Evolutionary conservation across 2,329 filamentous ascomycete genomes (phyloP).

Genomic region (Tricladium varicosporioides): DNA sequence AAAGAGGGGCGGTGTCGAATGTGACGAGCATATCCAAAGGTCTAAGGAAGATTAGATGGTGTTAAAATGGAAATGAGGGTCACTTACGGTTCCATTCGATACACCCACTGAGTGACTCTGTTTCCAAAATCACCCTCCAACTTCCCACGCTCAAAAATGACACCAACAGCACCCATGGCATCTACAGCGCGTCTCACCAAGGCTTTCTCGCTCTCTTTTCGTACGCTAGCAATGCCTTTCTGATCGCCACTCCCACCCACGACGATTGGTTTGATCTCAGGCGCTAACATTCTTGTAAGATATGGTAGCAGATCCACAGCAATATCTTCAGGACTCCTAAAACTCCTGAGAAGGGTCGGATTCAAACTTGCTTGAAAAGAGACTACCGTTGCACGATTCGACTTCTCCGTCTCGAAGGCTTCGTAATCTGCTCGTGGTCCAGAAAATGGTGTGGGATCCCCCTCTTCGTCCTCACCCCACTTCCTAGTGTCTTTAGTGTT

Average conservation of each 20-base stretch:
- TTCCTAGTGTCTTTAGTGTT: conserved; percentile 49
- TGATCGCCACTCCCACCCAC: conserved; percentile 67
- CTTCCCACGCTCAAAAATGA: conserved; percentile 76
- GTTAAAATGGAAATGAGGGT: neutral
- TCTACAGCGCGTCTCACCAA: conserved; percentile 79
- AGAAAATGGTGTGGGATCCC: conserved; percentile 68
- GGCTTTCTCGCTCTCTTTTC: conserved; percentile 78
- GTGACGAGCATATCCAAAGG: conserved; percentile 74
- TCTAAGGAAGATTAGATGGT: conserved; percentile 33
- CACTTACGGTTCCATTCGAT: conserved; percentile 90
- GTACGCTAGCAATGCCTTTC: conserved; percentile 74
- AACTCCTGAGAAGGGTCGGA: conserved; percentile 69
- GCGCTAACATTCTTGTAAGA: conserved; percentile 77
- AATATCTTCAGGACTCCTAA: conserved; percentile 75
- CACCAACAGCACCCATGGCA: conserved; percentile 78
- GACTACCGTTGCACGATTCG: conserved; percentile 72
- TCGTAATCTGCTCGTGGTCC: conserved; percentile 79
- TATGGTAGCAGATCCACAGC: conserved; percentile 83
- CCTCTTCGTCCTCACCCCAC: conserved; percentile 39
- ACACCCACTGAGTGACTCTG: conserved; percentile 69
- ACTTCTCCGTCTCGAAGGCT: conserved; percentile 77
- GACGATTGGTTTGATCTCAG: conserved; percentile 87
- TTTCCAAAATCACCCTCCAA: conserved; percentile 67
- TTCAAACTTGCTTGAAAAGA: conserved; percentile 72
- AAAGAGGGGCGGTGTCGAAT: conserved; percentile 65